phyloP scores from a whole-genome alignment of 31 red algal species.

The Odonthalia washingtoniensis region DNA sequence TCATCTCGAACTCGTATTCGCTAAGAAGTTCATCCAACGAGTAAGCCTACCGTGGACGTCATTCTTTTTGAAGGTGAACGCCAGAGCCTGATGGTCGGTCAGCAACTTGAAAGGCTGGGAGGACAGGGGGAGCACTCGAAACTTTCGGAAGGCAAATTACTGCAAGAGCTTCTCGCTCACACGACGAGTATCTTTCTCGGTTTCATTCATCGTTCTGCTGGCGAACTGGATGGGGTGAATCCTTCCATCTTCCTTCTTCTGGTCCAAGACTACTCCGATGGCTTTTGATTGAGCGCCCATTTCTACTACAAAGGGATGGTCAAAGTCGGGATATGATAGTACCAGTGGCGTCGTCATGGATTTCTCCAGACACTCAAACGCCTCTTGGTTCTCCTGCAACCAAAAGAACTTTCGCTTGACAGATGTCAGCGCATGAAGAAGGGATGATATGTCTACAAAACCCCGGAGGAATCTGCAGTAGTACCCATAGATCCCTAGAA shows the following conservation, averaged over 20 bases:
- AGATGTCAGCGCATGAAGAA: not conserved
- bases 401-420: not conserved
- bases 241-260: conserved; percentile 2
- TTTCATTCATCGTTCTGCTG: not conserved
- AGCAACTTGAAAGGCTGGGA: not conserved
- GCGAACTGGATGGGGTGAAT: not conserved
- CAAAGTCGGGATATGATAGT: not conserved
- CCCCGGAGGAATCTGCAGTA: conserved; percentile 7
- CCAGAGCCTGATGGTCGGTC: not conserved
- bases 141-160: not conserved
- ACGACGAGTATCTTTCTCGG: not conserved
- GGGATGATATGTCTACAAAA: not conserved
- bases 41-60: too few relatives aligned
- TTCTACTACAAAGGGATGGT: not conserved
- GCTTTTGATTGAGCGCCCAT: not conserved
- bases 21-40: not conserved
- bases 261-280: not conserved
- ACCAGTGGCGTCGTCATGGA: not conserved
- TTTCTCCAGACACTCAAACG: not conserved
- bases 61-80: conserved; percentile 5
- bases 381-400: not conserved
- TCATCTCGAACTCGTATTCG: not conserved
- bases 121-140: not conserved
- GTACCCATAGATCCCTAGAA: conserved; percentile 19
- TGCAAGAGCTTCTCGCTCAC: not conserved